Percentiles rank a stretch among this genome's conserved stretches.
phyloP scores from a whole-genome alignment of 148 eudicot genomes.

The Amaranthus hypochondriacus region DNA sequence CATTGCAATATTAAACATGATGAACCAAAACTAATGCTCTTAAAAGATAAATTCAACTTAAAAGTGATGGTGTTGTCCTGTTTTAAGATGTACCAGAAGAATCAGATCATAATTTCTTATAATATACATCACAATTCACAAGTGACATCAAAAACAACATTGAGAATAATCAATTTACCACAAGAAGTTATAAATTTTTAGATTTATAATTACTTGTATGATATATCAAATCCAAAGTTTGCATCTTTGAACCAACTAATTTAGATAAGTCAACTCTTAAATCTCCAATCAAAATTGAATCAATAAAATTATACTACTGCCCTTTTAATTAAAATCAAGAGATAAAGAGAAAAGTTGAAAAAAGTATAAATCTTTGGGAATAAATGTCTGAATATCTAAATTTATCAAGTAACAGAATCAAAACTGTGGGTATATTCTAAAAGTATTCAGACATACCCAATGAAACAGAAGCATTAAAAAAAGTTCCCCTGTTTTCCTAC shows the following conservation, averaged over 20 bases:
- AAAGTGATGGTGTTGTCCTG: too few relatives aligned
- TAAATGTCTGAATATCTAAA: neutral
- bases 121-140: too few relatives aligned
- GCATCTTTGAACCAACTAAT: neutral
- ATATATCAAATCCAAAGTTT: constrained; percentile 1
- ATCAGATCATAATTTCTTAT: too few relatives aligned
- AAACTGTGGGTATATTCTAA: neutral
- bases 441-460: neutral
- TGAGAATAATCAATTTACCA: too few relatives aligned
- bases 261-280: neutral
- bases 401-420: neutral
- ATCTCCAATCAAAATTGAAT: neutral
- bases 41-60: too few relatives aligned
- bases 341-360: neutral
- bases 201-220: neutral
- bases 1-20: too few relatives aligned
- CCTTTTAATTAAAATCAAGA: neutral
- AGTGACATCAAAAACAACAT: too few relatives aligned
- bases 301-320: neutral
- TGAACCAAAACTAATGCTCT: too few relatives aligned
- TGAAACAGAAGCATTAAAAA: neutral
- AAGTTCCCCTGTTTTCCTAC: neutral
- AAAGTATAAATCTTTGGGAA: constrained; percentile 15
- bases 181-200: too few relatives aligned
- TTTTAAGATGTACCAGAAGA: too few relatives aligned